Evolutionary conservation across 1,284 basidiomycete genomes (phyloP).

Genomic region (Malassezia vespertilionis): DNA sequence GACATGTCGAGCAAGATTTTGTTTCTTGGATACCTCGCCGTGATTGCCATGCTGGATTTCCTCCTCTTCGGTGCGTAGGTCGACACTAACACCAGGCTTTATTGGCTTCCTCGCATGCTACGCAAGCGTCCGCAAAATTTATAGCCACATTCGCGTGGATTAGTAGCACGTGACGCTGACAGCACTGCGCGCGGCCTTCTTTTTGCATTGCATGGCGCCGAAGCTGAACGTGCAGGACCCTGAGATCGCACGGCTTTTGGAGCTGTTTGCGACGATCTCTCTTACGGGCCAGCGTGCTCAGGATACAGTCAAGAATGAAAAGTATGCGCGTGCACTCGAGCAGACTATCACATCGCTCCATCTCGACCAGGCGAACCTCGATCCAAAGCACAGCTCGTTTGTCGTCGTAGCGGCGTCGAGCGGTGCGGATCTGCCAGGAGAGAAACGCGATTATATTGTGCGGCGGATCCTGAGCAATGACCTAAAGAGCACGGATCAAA

Average conservation of each 20-base stretch:
- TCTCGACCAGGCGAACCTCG: constrained; percentile 50
- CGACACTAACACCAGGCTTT: constrained; percentile 4
- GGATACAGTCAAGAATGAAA: constrained; percentile 52
- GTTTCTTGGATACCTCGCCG: constrained; percentile 80
- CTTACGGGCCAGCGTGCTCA: constrained; percentile 66
- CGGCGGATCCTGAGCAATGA: constrained; percentile 60
- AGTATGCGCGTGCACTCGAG: constrained; percentile 53
- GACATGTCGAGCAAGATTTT: constrained; percentile 72
- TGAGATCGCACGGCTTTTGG: constrained; percentile 52
- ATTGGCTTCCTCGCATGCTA: constrained; percentile 35
- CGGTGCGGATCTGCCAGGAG: constrained; percentile 55
- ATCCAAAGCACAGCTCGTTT: constrained; percentile 70
- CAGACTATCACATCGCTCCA: constrained; percentile 56
- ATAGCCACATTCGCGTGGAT: constrained; percentile 37
- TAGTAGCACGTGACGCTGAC: constrained; percentile 15
- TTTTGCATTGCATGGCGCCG: constrained; percentile 49
- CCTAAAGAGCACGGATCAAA: constrained; percentile 73
- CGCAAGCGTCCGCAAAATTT: constrained; percentile 27
- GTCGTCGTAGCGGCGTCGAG: constrained; percentile 59
- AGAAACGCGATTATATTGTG: constrained; percentile 60
- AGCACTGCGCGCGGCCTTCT: not conserved
- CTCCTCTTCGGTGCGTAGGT: constrained; percentile 63
- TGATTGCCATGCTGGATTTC: constrained; percentile 74
- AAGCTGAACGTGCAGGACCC: constrained; percentile 53
- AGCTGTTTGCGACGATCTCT: constrained; percentile 68